A percentile compares a stretch with the other conserved stretches of the same genome.
These are phyloP conservation scores for Coemansia sp. DNA, from an alignment of 192 early-diverging fungal genomes.

Conservation along the genomic window DNA sequence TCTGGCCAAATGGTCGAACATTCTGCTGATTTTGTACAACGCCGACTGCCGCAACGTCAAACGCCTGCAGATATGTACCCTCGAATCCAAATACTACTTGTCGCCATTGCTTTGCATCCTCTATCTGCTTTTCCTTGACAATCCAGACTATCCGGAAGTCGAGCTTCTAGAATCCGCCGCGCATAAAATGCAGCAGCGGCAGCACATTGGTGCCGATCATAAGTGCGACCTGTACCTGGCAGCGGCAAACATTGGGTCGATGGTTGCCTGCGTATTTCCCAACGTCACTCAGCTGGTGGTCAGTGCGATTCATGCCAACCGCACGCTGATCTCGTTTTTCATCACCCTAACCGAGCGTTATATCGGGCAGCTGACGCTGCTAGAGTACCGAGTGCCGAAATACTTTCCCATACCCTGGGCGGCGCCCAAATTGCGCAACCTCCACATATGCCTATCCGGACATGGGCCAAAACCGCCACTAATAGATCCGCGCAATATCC, in stretches of 20 bases:
- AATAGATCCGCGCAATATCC: not conserved
- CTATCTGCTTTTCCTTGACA: not conserved
- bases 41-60: not conserved
- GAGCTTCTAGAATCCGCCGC: not conserved
- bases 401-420: not conserved
- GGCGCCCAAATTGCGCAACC: not conserved
- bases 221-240: not conserved
- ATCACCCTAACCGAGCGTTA: not conserved
- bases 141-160: not conserved
- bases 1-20: not conserved
- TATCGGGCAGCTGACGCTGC: not conserved
- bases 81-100: not conserved
- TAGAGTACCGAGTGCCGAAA: not conserved
- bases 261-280: not conserved
- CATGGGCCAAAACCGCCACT: not conserved
- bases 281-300: not conserved
- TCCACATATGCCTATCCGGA: not conserved
- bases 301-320: not conserved
- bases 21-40: not conserved
- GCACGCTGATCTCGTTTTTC: not conserved
- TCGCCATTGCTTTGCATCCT: not conserved
- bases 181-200: not conserved
- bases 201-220: not conserved
- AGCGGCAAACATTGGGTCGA: not conserved
- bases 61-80: not conserved